Conservation (phyloP, 257 asterid species). For the Misopates orontium region DNA sequence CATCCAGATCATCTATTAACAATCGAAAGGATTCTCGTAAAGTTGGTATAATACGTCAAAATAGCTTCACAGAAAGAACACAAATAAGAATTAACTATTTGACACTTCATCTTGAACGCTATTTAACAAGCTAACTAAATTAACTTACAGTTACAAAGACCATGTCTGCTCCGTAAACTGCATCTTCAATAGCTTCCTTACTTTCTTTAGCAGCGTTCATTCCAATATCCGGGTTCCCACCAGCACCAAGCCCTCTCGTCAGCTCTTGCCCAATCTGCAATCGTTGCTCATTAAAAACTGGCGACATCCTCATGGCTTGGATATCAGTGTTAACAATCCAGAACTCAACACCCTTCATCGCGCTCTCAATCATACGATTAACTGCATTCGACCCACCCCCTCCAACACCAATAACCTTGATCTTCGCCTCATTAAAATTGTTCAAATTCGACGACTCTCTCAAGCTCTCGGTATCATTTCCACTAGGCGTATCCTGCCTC, state of each 20-base stretch:
- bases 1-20: neutral
- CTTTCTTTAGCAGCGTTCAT: conserved; percentile 92
- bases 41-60: too few relatives aligned
- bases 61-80: neutral
- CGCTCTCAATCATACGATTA: conserved; percentile 92
- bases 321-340: conserved; percentile 95
- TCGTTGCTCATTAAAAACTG: conserved; percentile 64
- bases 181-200: conserved; percentile 74
- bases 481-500: conserved; percentile 49
- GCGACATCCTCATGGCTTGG: conserved; percentile 91
- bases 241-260: conserved; percentile 98
- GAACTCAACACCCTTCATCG: conserved; percentile 92
- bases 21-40: conserved; percentile 1
- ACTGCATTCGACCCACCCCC: conserved; percentile 99
- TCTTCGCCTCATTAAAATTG: conserved; percentile 75
- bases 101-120: neutral
- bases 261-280: conserved; percentile 90
- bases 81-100: neutral
- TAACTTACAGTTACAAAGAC: conserved; percentile 61
- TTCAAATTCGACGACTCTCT: conserved; percentile 45
- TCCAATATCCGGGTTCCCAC: conserved; percentile 96
- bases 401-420: conserved; percentile 95
- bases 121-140: neutral
- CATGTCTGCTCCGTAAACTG: conserved; percentile 67
- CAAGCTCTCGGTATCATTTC: conserved; percentile 55